These are phyloP conservation scores for Mimosa pudica DNA, from an alignment of 306 rosid species.

Conservation along the genomic window DNA sequence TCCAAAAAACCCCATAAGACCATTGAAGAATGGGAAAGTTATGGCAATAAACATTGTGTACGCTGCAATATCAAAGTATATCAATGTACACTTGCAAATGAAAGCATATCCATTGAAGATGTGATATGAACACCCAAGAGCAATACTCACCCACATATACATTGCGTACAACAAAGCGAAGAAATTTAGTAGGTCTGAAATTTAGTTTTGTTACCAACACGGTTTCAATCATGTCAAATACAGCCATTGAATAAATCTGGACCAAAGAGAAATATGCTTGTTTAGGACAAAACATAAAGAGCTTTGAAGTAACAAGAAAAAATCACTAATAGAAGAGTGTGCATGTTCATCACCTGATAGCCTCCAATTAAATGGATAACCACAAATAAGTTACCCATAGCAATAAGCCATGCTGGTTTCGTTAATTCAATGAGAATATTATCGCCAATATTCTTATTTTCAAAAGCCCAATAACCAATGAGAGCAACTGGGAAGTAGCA, in stretches of 20 bases:
- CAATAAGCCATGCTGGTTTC: conserved; percentile 81
- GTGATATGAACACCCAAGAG: neutral
- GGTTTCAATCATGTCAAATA: conserved; percentile 93
- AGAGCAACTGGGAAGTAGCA: conserved; percentile 94
- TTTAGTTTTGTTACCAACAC: conserved; percentile 61
- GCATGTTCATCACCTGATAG: conserved; percentile 61
- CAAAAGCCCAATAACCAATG: conserved; percentile 71
- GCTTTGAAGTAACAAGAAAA: neutral
- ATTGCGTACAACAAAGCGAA: conserved; percentile 69
- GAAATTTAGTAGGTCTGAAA: conserved; percentile 51
- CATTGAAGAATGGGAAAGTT: conserved; percentile 85
- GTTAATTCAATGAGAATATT: conserved; percentile 64
- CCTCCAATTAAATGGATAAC: conserved; percentile 91
- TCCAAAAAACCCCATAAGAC: conserved; percentile 73
- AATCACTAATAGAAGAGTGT: neutral
- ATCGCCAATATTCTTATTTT: conserved; percentile 38
- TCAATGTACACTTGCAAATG: conserved; percentile 9
- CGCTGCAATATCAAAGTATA: conserved; percentile 42
- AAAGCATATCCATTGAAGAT: neutral
- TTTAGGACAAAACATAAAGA: neutral
- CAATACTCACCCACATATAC: conserved; percentile 66
- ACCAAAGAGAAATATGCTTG: neutral
- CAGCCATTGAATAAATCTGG: conserved; percentile 84
- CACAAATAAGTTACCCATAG: conserved; percentile 80
- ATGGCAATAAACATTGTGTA: conserved; percentile 74